Evolutionary conservation across 164 flowering plant species (phyloP).

Genomic region (Tinospora cordifolia): DNA sequence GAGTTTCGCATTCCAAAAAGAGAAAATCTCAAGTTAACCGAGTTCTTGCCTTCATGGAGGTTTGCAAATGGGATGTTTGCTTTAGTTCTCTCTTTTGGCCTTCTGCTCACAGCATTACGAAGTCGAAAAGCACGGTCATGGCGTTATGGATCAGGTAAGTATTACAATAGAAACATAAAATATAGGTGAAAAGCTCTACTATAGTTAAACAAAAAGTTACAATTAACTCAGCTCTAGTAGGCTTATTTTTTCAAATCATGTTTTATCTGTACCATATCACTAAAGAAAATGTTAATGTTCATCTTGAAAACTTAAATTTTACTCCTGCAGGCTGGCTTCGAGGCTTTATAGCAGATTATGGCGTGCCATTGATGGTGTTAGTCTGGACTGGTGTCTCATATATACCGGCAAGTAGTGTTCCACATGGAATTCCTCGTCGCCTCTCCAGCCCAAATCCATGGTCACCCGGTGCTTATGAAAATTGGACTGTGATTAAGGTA

Average conservation of each 20-base stretch:
- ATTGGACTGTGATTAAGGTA: slow-evolving; percentile 94
- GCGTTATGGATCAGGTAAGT: slow-evolving; percentile 88
- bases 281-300: not conserved
- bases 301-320: slow-evolving; percentile 3
- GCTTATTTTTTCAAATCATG: too few species aligned
- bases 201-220: not conserved
- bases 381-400: slow-evolving; percentile 90
- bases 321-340: slow-evolving; percentile 66
- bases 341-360: slow-evolving; percentile 90
- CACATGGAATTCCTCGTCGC: slow-evolving; percentile 83
- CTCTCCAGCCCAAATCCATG: slow-evolving; percentile 97
- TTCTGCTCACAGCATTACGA: slow-evolving; percentile 64
- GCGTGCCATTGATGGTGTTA: slow-evolving; percentile 96
- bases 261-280: not conserved
- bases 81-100: slow-evolving; percentile 89
- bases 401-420: slow-evolving; percentile 66
- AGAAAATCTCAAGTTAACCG: slow-evolving; percentile 35
- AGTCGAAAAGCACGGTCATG: slow-evolving; percentile 96
- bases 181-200: not conserved
- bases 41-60: slow-evolving; percentile 80
- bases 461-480: slow-evolving; percentile 96
- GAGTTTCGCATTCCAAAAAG: slow-evolving; percentile 76
- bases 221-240: too few species aligned
- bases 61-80: slow-evolving; percentile 99
- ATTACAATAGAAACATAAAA: not conserved